Percentiles rank a stretch among this genome's conserved stretches.
Conservation (phyloP, 768 basidiomycete species). For the Pleurotus cornucopiae region DNA sequence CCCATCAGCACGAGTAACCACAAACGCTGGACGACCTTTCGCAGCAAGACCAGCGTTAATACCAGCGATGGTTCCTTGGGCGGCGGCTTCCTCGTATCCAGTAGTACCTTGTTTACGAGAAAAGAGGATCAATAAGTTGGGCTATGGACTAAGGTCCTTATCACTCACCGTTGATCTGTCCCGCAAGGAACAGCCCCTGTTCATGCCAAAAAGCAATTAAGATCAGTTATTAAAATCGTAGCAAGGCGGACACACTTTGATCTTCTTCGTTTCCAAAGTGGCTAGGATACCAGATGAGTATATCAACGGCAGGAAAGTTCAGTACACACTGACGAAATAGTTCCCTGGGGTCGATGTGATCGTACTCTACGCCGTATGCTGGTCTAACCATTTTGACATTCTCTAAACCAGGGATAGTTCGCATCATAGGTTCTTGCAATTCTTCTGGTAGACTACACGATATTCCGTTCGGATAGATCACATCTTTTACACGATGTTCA, state of each 20-base stretch:
- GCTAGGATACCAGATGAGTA: constrained; percentile 31
- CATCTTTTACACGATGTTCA: constrained; percentile 35
- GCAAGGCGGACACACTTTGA: constrained; percentile 39
- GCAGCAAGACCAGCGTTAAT: constrained; percentile 82
- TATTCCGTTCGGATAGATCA: constrained; percentile 89
- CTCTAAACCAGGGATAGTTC: constrained; percentile 81
- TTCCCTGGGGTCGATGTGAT: constrained; percentile 84
- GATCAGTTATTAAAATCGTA: background rate
- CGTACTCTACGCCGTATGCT: constrained; percentile 93
- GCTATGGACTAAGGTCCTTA: background rate
- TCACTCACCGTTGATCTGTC: constrained; percentile 78
- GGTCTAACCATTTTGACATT: constrained; percentile 79
- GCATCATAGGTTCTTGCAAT: constrained; percentile 77
- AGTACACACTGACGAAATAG: constrained; percentile 50
- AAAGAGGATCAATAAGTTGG: background rate
- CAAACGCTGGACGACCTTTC: constrained; percentile 46
- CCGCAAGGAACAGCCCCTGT: constrained; percentile 81
- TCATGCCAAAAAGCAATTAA: background rate
- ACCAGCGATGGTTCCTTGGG: constrained; percentile 85
- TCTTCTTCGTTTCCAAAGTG: constrained; percentile 83
- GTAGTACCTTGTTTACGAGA: constrained; percentile 58
- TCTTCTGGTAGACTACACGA: constrained; percentile 88
- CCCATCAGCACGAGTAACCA: constrained; percentile 79
- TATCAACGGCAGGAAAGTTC: no score
- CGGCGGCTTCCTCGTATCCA: constrained; percentile 92